Conservation (phyloP, 2,329 filamentous ascomycete species). For the Paracorniculantispora psalliotae region DNA sequence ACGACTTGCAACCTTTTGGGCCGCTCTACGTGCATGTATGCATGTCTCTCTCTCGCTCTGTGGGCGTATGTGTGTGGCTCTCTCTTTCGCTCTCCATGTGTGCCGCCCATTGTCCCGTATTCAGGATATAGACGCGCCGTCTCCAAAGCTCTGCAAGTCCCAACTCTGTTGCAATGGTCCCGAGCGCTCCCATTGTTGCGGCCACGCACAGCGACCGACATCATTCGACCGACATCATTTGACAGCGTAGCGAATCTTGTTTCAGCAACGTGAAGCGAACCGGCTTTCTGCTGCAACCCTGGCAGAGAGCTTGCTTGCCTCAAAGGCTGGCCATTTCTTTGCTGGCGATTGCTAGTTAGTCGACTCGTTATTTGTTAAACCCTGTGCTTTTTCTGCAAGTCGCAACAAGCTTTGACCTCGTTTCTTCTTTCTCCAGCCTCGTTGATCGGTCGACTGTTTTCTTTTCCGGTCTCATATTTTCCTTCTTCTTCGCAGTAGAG, state of each 20-base stretch:
- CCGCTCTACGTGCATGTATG: too few relatives aligned
- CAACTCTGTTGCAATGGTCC: not conserved
- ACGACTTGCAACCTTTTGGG: not conserved
- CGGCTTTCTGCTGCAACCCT: not conserved
- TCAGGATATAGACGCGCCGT: not conserved
- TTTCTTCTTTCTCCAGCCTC: not conserved
- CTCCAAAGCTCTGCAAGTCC: not conserved
- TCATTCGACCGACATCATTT: not conserved
- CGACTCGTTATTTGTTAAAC: not conserved
- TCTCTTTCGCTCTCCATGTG: too few relatives aligned
- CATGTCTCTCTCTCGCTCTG: too few relatives aligned
- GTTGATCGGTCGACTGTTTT: not conserved
- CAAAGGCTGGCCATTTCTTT: not conserved
- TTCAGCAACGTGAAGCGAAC: not conserved
- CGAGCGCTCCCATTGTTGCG: not conserved
- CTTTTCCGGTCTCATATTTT: too few relatives aligned
- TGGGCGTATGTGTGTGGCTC: too few relatives aligned
- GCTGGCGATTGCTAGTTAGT: not conserved
- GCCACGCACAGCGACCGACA: not conserved
- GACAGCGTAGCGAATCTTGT: not conserved
- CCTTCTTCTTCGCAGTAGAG: not conserved
- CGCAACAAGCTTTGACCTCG: slow-evolving; percentile 2
- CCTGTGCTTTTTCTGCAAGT: not conserved
- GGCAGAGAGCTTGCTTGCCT: not conserved
- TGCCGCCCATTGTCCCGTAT: too few relatives aligned